Base-by-base conservation (phyloP, 108 stramenopile species). In the Cyclotella kingstonii region DNA sequence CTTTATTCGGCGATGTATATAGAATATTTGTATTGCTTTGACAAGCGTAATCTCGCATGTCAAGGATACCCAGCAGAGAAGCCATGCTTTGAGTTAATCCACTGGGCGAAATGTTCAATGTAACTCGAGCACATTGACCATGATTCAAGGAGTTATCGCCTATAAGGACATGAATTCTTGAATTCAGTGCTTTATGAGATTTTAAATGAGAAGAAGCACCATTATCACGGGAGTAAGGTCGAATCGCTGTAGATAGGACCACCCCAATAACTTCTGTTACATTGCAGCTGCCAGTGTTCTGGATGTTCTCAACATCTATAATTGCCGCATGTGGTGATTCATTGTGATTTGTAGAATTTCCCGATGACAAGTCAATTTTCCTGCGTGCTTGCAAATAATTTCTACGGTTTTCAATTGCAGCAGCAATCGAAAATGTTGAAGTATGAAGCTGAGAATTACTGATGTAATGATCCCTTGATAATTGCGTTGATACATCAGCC, bases 111-210 rank as follows among this genome's bases (percentile, higher is more conserved):
- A 42, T 19, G 4, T 42, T 43, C 22, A 60, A 17, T 18, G 22
- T 22, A 11, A 74, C 60, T 6, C 73, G 64, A 35, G 60, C 64
- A 27, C 73, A 74, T 42, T 66, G 42, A 25, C 73, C 73, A 41
- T 1, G 15, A 0, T 56, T 54, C 34, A 74, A 35, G 5, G 64
- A 48, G 30, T 39, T 5, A 50, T 74, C 73, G n/a, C 58, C 59
- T 30, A 74, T 33, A 15, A 74, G 27, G 8, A 74, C 46, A 41
- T 50, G 54, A 28, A 56, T 54, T 5, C 65, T 5, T 15, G 41
- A 8, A 4, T 27, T 9, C 2, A 14, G 26, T 41, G 14, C 1
- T n/a, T 31, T 48, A 14, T n/a, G 5, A 33, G 30, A 17, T 28
- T 53, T 60, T 21, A 12, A 42, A 43, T 42, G 38, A 15, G 23